Base-by-base conservation (phyloP, 1,139 yeast species). In the Candida sojae region DNA sequence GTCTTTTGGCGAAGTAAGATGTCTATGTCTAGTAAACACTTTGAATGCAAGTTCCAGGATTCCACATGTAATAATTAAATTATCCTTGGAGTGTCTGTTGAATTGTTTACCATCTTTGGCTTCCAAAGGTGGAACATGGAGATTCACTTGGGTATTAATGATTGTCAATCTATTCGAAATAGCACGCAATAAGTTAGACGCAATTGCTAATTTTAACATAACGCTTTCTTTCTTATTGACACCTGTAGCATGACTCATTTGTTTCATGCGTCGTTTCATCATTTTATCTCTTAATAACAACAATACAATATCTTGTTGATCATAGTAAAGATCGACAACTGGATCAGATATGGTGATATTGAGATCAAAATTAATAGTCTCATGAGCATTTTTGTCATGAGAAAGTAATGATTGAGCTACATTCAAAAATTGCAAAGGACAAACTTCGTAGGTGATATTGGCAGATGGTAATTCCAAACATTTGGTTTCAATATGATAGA, bases 381-480 rank as follows among this genome's bases (percentile, higher is more conserved):
- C 52, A 2, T 39, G 13, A 1, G 54, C 34, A 17, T 48, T 29
- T 12, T 47, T 11, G 8, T 45, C 47, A 41, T 54, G 60, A 29
- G 46, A 37, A n/a, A 55, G 45, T 28, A 53, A 48, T 1, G 47
- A 48, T 29, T 55, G 54, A 1, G 49, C 28, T 9, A 51, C 56
- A 28, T 40, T 39, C 10, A 55, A 34, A 5, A 55, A 47, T 25
- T 57, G 60, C 34, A 61, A 49, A 1, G 66, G 67, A 44, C 61
- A 56, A 26, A 51, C 56, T 47, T 63, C 62, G 13, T 66, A 48
- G 5, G 56, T 50, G 23, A 66, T 53, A 0, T 74, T 61, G 8
- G 68, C 66, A 1, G 77, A 65, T 0, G 79, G 79, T 10, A 75
- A 51, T 44, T 71, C 77, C 44, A 75, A 54, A 48, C 72, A 65